Conservation (phyloP, 2,329 filamentous ascomycete genomes). For the Colletotrichum zoysiae region DNA sequence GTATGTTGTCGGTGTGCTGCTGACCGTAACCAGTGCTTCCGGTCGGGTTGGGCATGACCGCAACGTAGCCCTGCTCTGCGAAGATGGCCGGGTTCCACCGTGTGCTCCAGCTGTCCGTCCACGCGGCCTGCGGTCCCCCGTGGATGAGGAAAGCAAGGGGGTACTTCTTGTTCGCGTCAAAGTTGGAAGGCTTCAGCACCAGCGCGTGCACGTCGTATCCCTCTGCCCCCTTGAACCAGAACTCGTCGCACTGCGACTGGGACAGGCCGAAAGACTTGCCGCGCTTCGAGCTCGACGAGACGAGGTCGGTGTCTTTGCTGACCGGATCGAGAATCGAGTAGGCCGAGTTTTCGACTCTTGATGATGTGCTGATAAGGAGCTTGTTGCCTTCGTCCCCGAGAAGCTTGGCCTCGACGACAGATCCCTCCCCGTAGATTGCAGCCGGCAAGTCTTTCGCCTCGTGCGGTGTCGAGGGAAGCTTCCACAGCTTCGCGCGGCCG, state of each 20-base stretch:
- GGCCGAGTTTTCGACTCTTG: slow-evolving; percentile 78
- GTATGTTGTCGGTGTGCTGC: slow-evolving; percentile 80
- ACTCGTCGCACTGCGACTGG: slow-evolving; percentile 72
- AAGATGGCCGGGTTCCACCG: slow-evolving; percentile 90
- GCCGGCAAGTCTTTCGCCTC: slow-evolving; percentile 62
- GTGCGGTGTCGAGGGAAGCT: slow-evolving; percentile 67
- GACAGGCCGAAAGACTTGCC: slow-evolving; percentile 77
- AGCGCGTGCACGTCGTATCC: slow-evolving; percentile 77
- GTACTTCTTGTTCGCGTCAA: slow-evolving; percentile 78
- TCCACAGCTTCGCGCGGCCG: slow-evolving; percentile 73
- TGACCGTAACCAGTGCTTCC: slow-evolving; percentile 88
- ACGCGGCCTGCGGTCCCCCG: slow-evolving; percentile 84
- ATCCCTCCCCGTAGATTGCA: slow-evolving; percentile 65
- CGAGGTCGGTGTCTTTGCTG: slow-evolving; percentile 51
- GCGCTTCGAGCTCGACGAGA: slow-evolving; percentile 75
- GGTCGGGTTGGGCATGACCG: slow-evolving; percentile 84
- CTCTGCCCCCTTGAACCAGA: slow-evolving; percentile 75
- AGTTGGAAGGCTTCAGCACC: slow-evolving; percentile 75
- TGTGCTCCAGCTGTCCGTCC: slow-evolving; percentile 81
- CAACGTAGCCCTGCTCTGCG: slow-evolving; percentile 89
- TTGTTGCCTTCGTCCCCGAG: slow-evolving; percentile 60
- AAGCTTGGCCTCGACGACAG: slow-evolving; percentile 65
- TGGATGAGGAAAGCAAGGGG: slow-evolving; percentile 85
- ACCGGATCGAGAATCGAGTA: slow-evolving; percentile 71
- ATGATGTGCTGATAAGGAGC: slow-evolving; percentile 76